Evolutionary conservation across 305 asterid species (phyloP).

Genomic region (Salvia sclarea): DNA sequence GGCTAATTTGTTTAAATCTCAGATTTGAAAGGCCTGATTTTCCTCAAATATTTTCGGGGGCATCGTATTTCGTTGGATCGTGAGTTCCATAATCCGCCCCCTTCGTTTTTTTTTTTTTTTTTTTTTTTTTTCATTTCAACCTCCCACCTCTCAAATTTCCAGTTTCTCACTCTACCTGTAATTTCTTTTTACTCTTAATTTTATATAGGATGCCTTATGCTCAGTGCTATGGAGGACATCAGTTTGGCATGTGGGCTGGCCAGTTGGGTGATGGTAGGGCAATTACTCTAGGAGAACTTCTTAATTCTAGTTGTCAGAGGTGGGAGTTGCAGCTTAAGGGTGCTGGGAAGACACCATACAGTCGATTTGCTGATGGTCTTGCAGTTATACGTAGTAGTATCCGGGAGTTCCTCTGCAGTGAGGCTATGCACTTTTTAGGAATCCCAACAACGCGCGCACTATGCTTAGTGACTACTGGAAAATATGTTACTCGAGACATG

Average conservation of each 20-base stretch:
- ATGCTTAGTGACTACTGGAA: slow-evolving; percentile 86
- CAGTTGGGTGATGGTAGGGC: slow-evolving; percentile 99
- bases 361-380: slow-evolving; percentile 99
- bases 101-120: neutral
- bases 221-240: slow-evolving; percentile 99
- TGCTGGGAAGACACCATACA: slow-evolving; percentile 97
- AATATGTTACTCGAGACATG: slow-evolving; percentile 87
- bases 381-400: slow-evolving; percentile 96
- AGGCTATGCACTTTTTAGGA: slow-evolving; percentile 94
- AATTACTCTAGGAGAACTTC: slow-evolving; percentile 84
- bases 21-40: slow-evolving; percentile 92
- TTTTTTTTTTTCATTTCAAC: neutral
- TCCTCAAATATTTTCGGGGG: slow-evolving; percentile 74
- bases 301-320: slow-evolving; percentile 70
- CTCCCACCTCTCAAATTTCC: neutral
- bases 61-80: slow-evolving; percentile 68
- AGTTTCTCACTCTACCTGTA: slow-evolving; percentile 3
- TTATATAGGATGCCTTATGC: slow-evolving; percentile 69
- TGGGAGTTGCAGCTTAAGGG: slow-evolving; percentile 99
- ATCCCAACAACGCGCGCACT: slow-evolving; percentile 96
- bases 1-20: slow-evolving; percentile 42
- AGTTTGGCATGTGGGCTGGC: slow-evolving; percentile 99
- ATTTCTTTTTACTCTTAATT: neutral
- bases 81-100: slow-evolving; percentile 40
- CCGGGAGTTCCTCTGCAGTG: slow-evolving; percentile 96